Evolutionary conservation across 2,329 filamentous ascomycete species (phyloP), one percentile per base, ranked within the genome.

Genomic region (Botrytis squamosa): DNA sequence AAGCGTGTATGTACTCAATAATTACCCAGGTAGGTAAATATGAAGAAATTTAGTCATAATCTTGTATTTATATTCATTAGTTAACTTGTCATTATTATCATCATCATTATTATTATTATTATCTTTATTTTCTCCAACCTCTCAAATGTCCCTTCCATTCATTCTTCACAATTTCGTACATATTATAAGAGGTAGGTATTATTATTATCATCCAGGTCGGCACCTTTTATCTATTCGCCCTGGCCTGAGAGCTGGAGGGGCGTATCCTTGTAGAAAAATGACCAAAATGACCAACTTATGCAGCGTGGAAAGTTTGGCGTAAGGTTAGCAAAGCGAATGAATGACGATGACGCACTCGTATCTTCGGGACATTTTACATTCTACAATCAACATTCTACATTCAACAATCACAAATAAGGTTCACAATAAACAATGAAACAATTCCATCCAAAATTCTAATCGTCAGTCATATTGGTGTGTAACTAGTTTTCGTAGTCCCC

Each of bases 201-300:
- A 52, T 52, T 3, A n/a, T n/a, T 3, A 29, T 29, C 2, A 29
- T 29, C 49, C n/a, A 3, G 25, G 1, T 14, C 4, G 22, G 1
- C 12, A n/a, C 10, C 49, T n/a, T n/a, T 25, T 52, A 16, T 52
- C 49, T 52, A 52, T n/a, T 52, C 49, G 49, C 25, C 25, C 49
- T n/a, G 49, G 49, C 25, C 12, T 6, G 4, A n/a, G 49, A 55
- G 49, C 49, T 55, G 49, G 25, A 55, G 49, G 49, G 29, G 29
- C 29, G 3, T 8, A 49, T 29, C 63, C 63, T 25, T 49, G 63
- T 25, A 52, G 29, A 10, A 38, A 65, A 46, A 65, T 65, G 63
- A 65, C n/a, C 42, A 65, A 66, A 49, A 49, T 66, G 64, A 66
- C 44, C 64, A 66, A 66, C 42, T 49, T 49, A 6, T 49, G 64